These are phyloP conservation scores for Drechslerella dactyloides DNA, from an alignment of 2,329 filamentous ascomycete genomes.

Conservation along the genomic window DNA sequence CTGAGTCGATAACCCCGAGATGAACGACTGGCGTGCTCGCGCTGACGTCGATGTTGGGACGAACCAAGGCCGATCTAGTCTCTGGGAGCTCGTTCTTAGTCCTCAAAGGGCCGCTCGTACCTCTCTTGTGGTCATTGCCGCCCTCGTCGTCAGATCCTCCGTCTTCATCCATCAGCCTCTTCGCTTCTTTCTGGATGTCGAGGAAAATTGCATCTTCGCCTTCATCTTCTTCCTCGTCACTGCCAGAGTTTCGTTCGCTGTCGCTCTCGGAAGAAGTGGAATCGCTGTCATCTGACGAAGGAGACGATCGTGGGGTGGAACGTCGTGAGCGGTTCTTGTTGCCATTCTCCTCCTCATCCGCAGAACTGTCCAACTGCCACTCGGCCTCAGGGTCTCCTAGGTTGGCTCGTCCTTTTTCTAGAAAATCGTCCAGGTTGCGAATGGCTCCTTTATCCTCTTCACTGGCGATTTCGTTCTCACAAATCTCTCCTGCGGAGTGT, in stretches of 20 bases:
- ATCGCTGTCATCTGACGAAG: slow-evolving; percentile 11
- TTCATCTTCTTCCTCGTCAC: slow-evolving; percentile 64
- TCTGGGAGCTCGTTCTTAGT: slow-evolving; percentile 80
- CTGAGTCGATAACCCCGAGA: slow-evolving; percentile 75
- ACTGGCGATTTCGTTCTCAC: slow-evolving; percentile 52
- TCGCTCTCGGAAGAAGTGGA: slow-evolving; percentile 63
- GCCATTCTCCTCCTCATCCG: slow-evolving; percentile 63
- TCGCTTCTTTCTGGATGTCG: slow-evolving; percentile 77
- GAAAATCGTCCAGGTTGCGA: slow-evolving; percentile 50
- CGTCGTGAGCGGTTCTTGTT: neutral
- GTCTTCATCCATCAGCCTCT: slow-evolving; percentile 83
- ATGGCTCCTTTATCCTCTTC: slow-evolving; percentile 11
- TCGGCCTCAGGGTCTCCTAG: slow-evolving; percentile 69
- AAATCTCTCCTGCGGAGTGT: neutral
- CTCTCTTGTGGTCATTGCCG: slow-evolving; percentile 61
- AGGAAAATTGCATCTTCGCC: slow-evolving; percentile 69
- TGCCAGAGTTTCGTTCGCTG: slow-evolving; percentile 68
- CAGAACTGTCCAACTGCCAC: slow-evolving; percentile 83
- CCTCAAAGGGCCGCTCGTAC: slow-evolving; percentile 65
- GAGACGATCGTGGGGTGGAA: slow-evolving; percentile 63
- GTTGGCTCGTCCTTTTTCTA: slow-evolving; percentile 52
- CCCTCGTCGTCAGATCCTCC: slow-evolving; percentile 79
- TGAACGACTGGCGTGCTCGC: slow-evolving; percentile 76
- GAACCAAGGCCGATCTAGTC: slow-evolving; percentile 55
- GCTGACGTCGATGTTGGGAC: slow-evolving; percentile 77